phyloP scores from a whole-genome alignment of 768 basidiomycete genomes.

The Butyriboletus loyo region DNA sequence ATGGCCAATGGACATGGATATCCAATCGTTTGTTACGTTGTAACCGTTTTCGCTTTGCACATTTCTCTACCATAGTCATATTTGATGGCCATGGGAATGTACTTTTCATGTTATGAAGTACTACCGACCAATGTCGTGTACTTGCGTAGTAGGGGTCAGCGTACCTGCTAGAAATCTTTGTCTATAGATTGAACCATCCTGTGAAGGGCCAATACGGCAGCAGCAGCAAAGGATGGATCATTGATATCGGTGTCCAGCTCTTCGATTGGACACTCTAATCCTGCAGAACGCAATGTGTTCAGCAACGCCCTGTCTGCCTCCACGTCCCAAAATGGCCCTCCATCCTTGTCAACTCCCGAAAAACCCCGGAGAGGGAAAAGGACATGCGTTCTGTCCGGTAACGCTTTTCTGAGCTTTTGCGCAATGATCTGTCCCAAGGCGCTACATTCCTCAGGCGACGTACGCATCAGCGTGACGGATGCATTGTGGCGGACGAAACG shows the following conservation, averaged over 20 bases:
- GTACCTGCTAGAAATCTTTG: neutral
- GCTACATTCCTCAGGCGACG: slow-evolving; percentile 22
- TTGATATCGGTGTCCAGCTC: slow-evolving; percentile 28
- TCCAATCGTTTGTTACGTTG: slow-evolving; percentile 51
- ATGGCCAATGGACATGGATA: slow-evolving; percentile 55
- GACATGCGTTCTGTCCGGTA: slow-evolving; percentile 16
- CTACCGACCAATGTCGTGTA: neutral
- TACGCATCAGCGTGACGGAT: slow-evolving; percentile 32
- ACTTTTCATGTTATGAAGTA: neutral
- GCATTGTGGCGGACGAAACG: slow-evolving; percentile 25
- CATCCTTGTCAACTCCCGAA: slow-evolving; percentile 23
- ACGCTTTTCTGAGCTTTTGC: slow-evolving; percentile 17
- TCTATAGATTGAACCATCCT: slow-evolving; percentile 11
- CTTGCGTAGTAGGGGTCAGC: neutral
- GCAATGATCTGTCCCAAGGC: slow-evolving; percentile 21
- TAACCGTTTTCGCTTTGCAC: slow-evolving; percentile 35
- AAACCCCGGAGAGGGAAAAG: slow-evolving; percentile 26
- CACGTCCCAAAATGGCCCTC: slow-evolving; percentile 23
- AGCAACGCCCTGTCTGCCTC: slow-evolving; percentile 25
- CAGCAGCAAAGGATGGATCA: slow-evolving; percentile 20
- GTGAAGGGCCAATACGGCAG: slow-evolving; percentile 17
- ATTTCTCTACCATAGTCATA: slow-evolving; percentile 13
- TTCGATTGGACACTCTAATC: slow-evolving; percentile 16
- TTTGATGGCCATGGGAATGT: slow-evolving; percentile 7
- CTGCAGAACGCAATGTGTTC: slow-evolving; percentile 10